These are phyloP conservation scores for Gracilaria domingensis DNA, from an alignment of 23 red algal genomes.

Conservation along the genomic window DNA sequence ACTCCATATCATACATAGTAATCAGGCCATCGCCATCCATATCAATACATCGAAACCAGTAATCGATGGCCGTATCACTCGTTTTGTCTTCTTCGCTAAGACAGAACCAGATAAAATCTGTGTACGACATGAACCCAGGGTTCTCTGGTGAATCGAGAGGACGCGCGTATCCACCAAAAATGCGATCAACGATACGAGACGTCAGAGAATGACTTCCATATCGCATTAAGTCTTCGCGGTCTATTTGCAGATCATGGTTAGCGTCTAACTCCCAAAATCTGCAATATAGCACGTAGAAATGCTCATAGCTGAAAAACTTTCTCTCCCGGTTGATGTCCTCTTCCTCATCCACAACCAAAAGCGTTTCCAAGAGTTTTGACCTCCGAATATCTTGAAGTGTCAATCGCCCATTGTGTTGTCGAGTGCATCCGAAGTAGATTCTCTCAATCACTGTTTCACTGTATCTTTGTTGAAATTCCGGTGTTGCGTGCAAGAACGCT, in stretches of 20 bases:
- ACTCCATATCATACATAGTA: slow-evolving; percentile 98
- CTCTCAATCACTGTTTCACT: slow-evolving; percentile 97
- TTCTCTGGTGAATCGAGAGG: slow-evolving; percentile 78
- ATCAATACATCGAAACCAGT: slow-evolving; percentile 99
- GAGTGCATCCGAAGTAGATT: slow-evolving; percentile 92
- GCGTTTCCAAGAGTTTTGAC: slow-evolving; percentile 72
- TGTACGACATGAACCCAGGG: slow-evolving; percentile 94
- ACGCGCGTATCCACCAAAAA: slow-evolving; percentile 91
- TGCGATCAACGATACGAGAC: slow-evolving; percentile 95
- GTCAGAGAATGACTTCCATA: slow-evolving; percentile 96
- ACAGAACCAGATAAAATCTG: slow-evolving; percentile 99
- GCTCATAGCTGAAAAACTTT: slow-evolving; percentile 96
- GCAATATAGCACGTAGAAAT: slow-evolving; percentile 99
- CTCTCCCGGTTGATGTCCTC: slow-evolving; percentile 98
- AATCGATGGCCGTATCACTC: slow-evolving; percentile 89
- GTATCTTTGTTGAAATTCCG: slow-evolving; percentile 98
- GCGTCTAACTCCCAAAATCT: slow-evolving; percentile 99
- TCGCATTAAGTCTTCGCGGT: slow-evolving; percentile 95
- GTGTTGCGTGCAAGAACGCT: slow-evolving; percentile 90
- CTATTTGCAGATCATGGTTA: slow-evolving; percentile 97
- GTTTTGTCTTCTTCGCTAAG: slow-evolving; percentile 99
- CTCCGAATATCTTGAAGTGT: slow-evolving; percentile 80
- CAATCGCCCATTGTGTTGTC: slow-evolving; percentile 74
- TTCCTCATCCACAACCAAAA: slow-evolving; percentile 91
- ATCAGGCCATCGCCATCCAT: slow-evolving; percentile 98